Evolutionary conservation across 352 stramenopile species (phyloP), one percentile per base, ranked within the genome.

Genomic region (Phytophthora multivora): DNA sequence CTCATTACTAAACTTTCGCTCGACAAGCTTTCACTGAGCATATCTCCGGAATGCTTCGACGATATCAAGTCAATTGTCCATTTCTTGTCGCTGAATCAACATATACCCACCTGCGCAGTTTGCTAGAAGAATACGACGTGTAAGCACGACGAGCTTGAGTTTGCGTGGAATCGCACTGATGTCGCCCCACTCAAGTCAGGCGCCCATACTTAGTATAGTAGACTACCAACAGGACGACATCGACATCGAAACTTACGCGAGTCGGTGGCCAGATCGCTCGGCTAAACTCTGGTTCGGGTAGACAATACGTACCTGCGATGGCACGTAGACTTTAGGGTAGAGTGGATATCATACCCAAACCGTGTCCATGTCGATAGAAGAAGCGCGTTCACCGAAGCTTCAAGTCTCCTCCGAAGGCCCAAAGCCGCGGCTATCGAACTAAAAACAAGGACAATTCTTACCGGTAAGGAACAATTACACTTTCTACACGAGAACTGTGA

Each of bases 201-300:
- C 7, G 15, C n/a, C 38, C 13, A 43, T 40, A 16, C 35, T 40
- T 15, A 16, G n/a, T n/a, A n/a, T n/a, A n/a, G n/a, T n/a, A n/a
- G n/a, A n/a, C n/a, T n/a, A n/a, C 5, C n/a, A 15, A 19, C 39
- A 10, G 10, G 8, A 25, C 39, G 39, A 46, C 4, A 47, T 2
- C 15, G 18, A n/a, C 18, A 64, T 59, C 60, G 60, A 69, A 67
- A 63, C 51, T 57, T 67, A 57, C 13, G 19, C 36, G 12, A 55
- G 26, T 63, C 21, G 43, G 28, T 67, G 51, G 59, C 45, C 59
- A 67, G 59, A 51, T 46, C 38, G 56, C 26, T 51, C n/a, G 46
- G 35, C 51, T 57, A 55, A 53, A 51, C 16, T 12, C 30, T 39
- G 31, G 39, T 59, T 45, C 15, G 38, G 35, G 41, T 35, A 48